A percentile compares a stretch with the other conserved stretches of the same genome.
Evolutionary conservation across 306 rosid species (phyloP).

Genomic region (Glycine soja): DNA sequence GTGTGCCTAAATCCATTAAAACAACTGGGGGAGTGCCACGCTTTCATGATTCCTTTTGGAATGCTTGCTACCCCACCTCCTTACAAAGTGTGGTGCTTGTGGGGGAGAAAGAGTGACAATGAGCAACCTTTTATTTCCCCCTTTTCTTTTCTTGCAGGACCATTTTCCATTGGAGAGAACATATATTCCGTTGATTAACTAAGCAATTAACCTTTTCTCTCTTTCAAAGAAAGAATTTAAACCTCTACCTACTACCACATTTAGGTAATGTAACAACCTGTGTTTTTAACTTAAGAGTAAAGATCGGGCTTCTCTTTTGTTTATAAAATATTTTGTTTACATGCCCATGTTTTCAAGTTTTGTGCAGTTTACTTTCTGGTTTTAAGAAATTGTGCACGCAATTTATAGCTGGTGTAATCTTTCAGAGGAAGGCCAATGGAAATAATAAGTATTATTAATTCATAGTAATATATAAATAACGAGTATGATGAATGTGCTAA

Average conservation of each 20-base stretch:
- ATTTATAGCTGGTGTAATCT: constrained; percentile 38
- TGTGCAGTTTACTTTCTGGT: constrained; percentile 11
- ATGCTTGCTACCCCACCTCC: constrained; percentile 59
- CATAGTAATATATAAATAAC: constrained; percentile 42
- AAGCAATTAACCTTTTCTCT: constrained; percentile 3
- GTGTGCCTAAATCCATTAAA: constrained; percentile 58
- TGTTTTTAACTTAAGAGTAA: constrained; percentile 52
- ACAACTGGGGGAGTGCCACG: constrained; percentile 64
- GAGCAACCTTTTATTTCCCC: constrained; percentile 17
- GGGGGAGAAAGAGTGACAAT: constrained; percentile 44
- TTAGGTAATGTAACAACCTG: constrained; percentile 58
- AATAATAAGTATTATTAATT: constrained; percentile 18
- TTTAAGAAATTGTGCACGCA: constrained; percentile 13
- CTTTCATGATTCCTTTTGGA: constrained; percentile 73
- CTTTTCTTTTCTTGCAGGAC: background rate
- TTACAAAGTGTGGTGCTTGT: constrained; percentile 44
- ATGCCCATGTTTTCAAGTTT: constrained; percentile 34
- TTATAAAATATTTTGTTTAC: constrained; percentile 33
- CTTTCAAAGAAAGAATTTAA: constrained; percentile 39
- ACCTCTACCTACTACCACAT: constrained; percentile 49
- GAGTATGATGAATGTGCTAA: constrained; percentile 52
- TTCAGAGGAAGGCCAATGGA: constrained; percentile 44
- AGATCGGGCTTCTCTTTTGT: constrained; percentile 48
- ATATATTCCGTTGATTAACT: constrained; percentile 30
- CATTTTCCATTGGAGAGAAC: constrained; percentile 26